These are phyloP conservation scores for Jaenimonas drosophilae DNA, from an alignment of 208 protist species.

Conservation along the genomic window DNA sequence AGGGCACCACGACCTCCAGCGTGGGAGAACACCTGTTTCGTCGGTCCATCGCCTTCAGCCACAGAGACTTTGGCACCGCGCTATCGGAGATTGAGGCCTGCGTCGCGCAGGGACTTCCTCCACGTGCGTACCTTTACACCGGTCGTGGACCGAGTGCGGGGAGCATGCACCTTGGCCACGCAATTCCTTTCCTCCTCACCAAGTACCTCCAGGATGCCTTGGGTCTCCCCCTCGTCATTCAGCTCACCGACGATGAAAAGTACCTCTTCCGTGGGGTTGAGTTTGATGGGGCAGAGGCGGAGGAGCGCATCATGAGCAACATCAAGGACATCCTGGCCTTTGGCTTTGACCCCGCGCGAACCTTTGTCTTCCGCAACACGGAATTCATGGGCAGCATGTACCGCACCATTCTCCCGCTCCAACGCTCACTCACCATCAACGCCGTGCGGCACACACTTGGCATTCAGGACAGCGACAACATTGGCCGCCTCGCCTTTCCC, in stretches of 20 bases:
- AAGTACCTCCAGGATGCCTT: conserved; percentile 98
- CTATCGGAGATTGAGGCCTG: conserved; percentile 82
- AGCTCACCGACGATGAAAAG: conserved; percentile 99
- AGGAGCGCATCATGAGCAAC: conserved; percentile 89
- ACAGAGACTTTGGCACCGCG: conserved; percentile 93
- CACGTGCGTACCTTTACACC: conserved; percentile 99
- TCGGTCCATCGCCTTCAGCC: conserved; percentile 96
- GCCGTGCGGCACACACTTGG: conserved; percentile 93
- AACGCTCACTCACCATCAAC: conserved; percentile 89
- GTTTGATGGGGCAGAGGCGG: conserved; percentile 64
- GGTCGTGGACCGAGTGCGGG: conserved; percentile 96
- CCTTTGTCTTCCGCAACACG: conserved; percentile 99
- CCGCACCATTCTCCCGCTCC: conserved; percentile 89
- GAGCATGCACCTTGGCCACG: conserved; percentile 98
- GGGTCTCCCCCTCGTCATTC: conserved; percentile 96
- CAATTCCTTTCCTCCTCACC: conserved; percentile 98
- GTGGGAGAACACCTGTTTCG: conserved; percentile 89
- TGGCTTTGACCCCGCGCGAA: conserved; percentile 96
- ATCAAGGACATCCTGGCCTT: conserved; percentile 99
- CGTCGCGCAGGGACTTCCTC: conserved; percentile 24
- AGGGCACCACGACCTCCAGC: neutral
- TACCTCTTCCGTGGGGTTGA: conserved; percentile 96
- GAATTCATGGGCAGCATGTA: conserved; percentile 97
- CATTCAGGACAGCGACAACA: conserved; percentile 85
- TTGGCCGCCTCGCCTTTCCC: conserved; percentile 95